Evolutionary conservation across 148 eudicot genomes (phyloP).

Genomic region (Salicornia ramosissima): DNA sequence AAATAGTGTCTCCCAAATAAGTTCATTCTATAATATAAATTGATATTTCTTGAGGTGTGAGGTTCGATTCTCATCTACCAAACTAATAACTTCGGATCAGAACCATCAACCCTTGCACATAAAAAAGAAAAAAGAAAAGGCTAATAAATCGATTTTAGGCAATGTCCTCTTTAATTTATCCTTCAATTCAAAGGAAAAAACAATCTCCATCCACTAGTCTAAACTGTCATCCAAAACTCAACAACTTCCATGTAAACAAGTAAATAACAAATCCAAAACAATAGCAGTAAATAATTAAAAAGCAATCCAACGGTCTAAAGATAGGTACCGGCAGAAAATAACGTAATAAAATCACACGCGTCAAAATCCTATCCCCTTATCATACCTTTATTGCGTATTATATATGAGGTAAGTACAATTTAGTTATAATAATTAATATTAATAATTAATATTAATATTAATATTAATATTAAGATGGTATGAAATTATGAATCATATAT

Average conservation of each 20-base stretch:
- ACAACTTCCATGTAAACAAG: neutral
- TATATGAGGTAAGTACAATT: neutral
- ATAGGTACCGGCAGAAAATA: neutral
- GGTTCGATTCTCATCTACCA: too few relatives aligned
- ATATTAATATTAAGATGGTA: too few relatives aligned
- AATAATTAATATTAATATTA: too few relatives aligned
- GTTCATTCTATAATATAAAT: too few relatives aligned
- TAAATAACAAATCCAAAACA: neutral
- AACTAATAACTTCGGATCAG: too few relatives aligned
- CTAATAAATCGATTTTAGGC: neutral
- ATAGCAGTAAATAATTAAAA: neutral
- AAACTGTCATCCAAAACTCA: neutral
- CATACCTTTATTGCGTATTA: neutral
- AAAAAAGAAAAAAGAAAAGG: too few relatives aligned
- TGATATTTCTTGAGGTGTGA: too few relatives aligned
- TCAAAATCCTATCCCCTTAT: neutral
- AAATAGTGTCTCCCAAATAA: too few relatives aligned
- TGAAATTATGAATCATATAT: too few relatives aligned
- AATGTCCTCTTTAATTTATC: too few relatives aligned
- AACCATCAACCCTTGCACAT: too few relatives aligned
- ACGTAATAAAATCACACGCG: conserved; percentile 13
- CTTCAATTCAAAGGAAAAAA: too few relatives aligned
- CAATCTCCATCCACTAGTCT: neutral
- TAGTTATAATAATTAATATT: neutral
- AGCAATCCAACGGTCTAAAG: conserved; percentile 12